phyloP scores from a whole-genome alignment of 2,329 filamentous ascomycete species.

The Venturia oleaginea region DNA sequence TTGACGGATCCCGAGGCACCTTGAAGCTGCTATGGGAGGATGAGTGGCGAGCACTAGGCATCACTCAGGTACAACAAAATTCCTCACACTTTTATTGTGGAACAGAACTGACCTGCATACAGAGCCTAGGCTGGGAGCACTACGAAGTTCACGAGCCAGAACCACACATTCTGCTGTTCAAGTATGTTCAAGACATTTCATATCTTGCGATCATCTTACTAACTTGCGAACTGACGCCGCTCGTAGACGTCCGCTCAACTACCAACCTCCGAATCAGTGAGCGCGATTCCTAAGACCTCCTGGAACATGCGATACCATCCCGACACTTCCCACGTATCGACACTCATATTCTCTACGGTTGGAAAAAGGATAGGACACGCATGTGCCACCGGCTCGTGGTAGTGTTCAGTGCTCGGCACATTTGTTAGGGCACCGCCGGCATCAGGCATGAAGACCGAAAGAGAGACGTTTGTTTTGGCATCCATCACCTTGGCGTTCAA shows the following conservation, averaged over 20 bases:
- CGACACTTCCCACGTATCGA: not conserved
- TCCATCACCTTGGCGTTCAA: not conserved
- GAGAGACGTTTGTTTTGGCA: not conserved
- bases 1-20: conserved; percentile 79
- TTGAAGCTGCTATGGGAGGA: conserved; percentile 97
- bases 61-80: conserved; percentile 69
- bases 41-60: conserved; percentile 93
- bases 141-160: conserved; percentile 99
- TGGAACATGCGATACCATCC: not conserved
- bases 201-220: not conserved
- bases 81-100: not conserved
- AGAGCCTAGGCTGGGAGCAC: conserved; percentile 98
- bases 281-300: conserved; percentile 13
- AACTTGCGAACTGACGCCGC: not conserved
- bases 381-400: not conserved
- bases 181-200: conserved; percentile 51
- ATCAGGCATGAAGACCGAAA: not conserved
- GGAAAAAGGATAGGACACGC: not conserved
- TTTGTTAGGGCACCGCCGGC: not conserved
- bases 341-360: not conserved
- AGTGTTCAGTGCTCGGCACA: not conserved
- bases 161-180: conserved; percentile 96
- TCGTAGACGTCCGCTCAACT: conserved; percentile 70
- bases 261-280: conserved; percentile 53
- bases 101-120: conserved; percentile 13